Evolutionary conservation across 2,329 filamentous ascomycete genomes (phyloP).

Genomic region (Fusarium marasasianum): DNA sequence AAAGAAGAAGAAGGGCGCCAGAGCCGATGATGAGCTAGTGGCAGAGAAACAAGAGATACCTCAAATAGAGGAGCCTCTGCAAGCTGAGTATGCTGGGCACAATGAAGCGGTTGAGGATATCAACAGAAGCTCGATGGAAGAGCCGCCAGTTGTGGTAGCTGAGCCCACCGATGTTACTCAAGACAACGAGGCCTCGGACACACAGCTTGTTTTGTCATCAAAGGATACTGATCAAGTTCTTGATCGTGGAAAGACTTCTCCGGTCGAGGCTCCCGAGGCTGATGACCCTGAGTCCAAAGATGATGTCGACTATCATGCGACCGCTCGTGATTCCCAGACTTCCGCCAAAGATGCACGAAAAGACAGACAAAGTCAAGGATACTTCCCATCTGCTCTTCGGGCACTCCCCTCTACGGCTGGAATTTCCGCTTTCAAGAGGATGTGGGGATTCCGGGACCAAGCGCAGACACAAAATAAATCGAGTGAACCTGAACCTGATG

Average conservation of each 20-base stretch:
- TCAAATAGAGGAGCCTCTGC: not conserved
- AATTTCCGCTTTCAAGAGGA: conserved; percentile 30
- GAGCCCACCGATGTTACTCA: not conserved
- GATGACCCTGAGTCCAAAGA: conserved; percentile 14
- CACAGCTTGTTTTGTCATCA: not conserved
- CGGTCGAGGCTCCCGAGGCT: not conserved
- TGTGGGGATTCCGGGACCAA: conserved; percentile 34
- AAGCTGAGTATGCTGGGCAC: not conserved
- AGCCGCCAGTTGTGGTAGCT: not conserved
- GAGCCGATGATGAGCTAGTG: conserved; percentile 14
- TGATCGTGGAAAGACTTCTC: conserved; percentile 4
- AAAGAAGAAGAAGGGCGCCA: conserved; percentile 42
- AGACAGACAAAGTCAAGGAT: conserved; percentile 23
- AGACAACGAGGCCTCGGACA: not conserved
- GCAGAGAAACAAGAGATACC: conserved; percentile 15
- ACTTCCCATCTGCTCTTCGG: conserved; percentile 37
- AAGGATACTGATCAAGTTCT: not conserved
- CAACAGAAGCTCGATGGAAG: not conserved
- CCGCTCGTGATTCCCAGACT: conserved; percentile 5
- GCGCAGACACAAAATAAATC: not conserved
- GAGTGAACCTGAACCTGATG: not conserved
- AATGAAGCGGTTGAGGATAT: not conserved
- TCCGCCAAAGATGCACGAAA: conserved; percentile 11
- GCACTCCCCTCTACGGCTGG: conserved; percentile 29
- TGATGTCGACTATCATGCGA: conserved; percentile 7